These are phyloP conservation scores for Phylloporus rhodoxanthus DNA, from an alignment of 768 basidiomycete species.

Conservation along the genomic window DNA sequence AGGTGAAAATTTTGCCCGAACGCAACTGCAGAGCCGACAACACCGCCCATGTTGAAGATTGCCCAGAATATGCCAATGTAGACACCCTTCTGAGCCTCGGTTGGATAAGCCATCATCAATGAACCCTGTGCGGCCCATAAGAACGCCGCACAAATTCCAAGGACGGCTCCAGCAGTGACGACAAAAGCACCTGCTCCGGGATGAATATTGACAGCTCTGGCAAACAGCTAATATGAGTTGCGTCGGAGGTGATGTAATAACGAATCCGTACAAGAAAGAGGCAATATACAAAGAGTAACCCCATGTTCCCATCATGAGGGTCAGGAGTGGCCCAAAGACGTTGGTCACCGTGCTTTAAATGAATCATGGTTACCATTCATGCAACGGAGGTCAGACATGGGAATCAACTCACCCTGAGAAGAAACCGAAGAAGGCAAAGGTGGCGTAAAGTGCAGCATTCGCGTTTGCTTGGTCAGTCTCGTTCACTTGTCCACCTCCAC, in stretches of 20 bases:
- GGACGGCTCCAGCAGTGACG: conserved; percentile 43
- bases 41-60: conserved; percentile 76
- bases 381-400: neutral
- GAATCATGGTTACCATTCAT: neutral
- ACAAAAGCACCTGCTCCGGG: conserved; percentile 41
- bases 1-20: conserved; percentile 67
- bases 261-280: conserved; percentile 35
- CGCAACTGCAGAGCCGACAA: conserved; percentile 72
- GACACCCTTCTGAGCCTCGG: conserved; percentile 51
- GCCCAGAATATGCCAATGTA: conserved; percentile 52
- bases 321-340: conserved; percentile 45
- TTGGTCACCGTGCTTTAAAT: conserved; percentile 66
- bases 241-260: neutral
- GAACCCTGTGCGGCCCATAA: conserved; percentile 50
- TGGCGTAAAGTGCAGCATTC: conserved; percentile 59
- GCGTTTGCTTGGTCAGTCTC: conserved; percentile 60
- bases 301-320: conserved; percentile 45
- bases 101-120: conserved; percentile 53
- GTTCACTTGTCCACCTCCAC: conserved; percentile 73
- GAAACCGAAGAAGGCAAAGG: conserved; percentile 57
- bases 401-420: conserved; percentile 54
- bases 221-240: neutral
- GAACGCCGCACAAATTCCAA: conserved; percentile 46
- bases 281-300: conserved; percentile 51
- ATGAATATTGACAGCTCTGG: conserved; percentile 41